Percentiles rank a stretch among this genome's conserved stretches.
phyloP scores from a whole-genome alignment of 345 rosid genomes.

The Eutrema yunnanense region DNA sequence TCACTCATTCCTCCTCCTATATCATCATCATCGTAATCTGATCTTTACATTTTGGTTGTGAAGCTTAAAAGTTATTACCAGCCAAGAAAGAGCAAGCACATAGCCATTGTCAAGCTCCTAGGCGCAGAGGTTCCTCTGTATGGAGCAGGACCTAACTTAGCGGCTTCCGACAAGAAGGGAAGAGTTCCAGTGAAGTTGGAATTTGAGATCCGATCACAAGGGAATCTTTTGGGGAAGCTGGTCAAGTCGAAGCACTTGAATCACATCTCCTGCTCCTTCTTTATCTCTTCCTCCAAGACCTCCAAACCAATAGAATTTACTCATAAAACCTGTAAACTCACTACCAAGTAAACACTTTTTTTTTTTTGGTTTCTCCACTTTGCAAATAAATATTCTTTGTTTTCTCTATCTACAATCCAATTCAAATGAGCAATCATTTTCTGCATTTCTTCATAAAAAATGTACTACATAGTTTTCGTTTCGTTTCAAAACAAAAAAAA shows the following conservation, averaged over 20 bases:
- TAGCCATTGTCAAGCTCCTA: constrained; percentile 35
- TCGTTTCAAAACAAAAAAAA: neutral
- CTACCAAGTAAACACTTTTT: constrained; percentile 18
- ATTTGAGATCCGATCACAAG: constrained; percentile 55
- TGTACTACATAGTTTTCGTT: neutral
- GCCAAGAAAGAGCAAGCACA: constrained; percentile 63
- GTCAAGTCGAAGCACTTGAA: constrained; percentile 55
- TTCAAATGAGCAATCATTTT: neutral
- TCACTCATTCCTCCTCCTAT: neutral
- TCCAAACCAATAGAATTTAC: constrained; percentile 46
- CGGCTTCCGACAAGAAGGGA: constrained; percentile 30
- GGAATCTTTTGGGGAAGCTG: constrained; percentile 76
- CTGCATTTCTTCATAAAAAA: neutral
- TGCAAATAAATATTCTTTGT: neutral
- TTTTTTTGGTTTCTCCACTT: neutral
- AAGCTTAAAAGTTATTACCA: constrained; percentile 73
- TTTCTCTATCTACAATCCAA: neutral
- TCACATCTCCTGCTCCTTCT: constrained; percentile 48
- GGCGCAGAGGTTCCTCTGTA: constrained; percentile 64
- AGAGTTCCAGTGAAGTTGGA: constrained; percentile 52
- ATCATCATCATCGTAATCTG: neutral
- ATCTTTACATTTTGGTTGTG: neutral
- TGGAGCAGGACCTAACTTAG: constrained; percentile 67
- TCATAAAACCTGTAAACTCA: constrained; percentile 28
- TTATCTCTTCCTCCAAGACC: constrained; percentile 40